phyloP scores from a whole-genome alignment of 164 flowering plant species.

The Cinnamomum micranthum region DNA sequence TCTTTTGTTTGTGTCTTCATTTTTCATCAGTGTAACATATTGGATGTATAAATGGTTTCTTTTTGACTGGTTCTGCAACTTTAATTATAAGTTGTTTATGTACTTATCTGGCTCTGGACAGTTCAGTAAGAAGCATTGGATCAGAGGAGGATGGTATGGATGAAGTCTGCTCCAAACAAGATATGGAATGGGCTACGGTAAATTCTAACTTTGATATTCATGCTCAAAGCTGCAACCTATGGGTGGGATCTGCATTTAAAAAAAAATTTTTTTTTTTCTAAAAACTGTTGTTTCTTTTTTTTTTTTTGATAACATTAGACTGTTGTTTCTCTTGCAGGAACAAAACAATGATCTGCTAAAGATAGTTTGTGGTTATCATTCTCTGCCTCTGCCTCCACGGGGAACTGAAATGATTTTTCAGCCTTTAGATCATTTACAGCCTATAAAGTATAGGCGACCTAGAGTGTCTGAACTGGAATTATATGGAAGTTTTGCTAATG shows the following conservation, averaged over 20 bases:
- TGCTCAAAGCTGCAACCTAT: background rate
- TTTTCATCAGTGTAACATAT: background rate
- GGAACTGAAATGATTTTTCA: conserved; percentile 65
- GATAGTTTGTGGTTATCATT: conserved; percentile 78
- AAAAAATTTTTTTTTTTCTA: background rate
- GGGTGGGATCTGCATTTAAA: background rate
- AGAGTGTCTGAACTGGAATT: conserved; percentile 47
- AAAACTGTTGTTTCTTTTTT: conserved; percentile 3
- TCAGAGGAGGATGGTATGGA: conserved; percentile 70
- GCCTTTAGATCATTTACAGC: conserved; percentile 87
- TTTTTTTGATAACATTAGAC: background rate
- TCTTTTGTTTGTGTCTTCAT: background rate
- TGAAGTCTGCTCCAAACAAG: conserved; percentile 32
- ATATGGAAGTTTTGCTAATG: conserved; percentile 26
- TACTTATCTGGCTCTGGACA: conserved; percentile 40
- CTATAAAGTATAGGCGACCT: conserved; percentile 61
- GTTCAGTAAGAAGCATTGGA: conserved; percentile 73
- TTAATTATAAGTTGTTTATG: background rate
- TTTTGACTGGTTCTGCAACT: background rate
- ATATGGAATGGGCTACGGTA: conserved; percentile 89
- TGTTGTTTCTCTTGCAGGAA: conserved; percentile 40
- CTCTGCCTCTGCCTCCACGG: conserved; percentile 53
- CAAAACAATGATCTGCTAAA: conserved; percentile 70
- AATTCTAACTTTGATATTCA: background rate
- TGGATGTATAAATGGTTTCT: background rate